Conservation (phyloP, 2,329 filamentous ascomycete species). For the Amauroascus verrucosus region DNA sequence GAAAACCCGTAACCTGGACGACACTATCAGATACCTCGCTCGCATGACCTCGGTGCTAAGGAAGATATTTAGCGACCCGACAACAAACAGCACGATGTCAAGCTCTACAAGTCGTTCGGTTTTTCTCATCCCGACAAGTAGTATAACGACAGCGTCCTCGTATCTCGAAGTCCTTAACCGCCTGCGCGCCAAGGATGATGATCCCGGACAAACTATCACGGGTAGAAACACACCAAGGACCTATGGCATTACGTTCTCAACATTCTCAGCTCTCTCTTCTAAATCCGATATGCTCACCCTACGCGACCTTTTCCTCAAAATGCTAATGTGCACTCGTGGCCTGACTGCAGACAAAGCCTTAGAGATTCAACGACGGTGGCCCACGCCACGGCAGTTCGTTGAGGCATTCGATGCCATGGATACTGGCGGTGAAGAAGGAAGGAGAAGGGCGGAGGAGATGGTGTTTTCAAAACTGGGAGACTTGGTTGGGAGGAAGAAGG, state of each 20-base stretch:
- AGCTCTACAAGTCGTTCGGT: conserved; percentile 31
- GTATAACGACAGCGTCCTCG: conserved; percentile 52
- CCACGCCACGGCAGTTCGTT: conserved; percentile 61
- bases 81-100: conserved; percentile 14
- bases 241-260: conserved; percentile 58
- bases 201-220: conserved; percentile 12
- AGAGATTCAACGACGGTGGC: conserved; percentile 70
- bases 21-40: conserved; percentile 65
- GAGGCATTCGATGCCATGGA: conserved; percentile 52
- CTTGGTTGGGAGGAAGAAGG: conserved; percentile 57
- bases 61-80: conserved; percentile 44
- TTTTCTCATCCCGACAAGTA: conserved; percentile 53
- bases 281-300: conserved; percentile 67
- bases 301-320: conserved; percentile 67
- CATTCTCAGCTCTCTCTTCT: conserved; percentile 60
- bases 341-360: conserved; percentile 68
- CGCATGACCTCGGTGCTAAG: conserved; percentile 61
- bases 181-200: conserved; percentile 44
- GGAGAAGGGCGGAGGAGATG: conserved; percentile 48
- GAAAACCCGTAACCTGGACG: conserved; percentile 62
- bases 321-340: conserved; percentile 71
- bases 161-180: conserved; percentile 55
- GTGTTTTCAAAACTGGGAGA: conserved; percentile 47
- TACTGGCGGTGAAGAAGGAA: conserved; percentile 32
- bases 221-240: conserved; percentile 50